Percentiles rank a stretch among this genome's conserved stretches.
Conservation (phyloP, 352 stramenopile species). For the Phytopythium litorale region DNA sequence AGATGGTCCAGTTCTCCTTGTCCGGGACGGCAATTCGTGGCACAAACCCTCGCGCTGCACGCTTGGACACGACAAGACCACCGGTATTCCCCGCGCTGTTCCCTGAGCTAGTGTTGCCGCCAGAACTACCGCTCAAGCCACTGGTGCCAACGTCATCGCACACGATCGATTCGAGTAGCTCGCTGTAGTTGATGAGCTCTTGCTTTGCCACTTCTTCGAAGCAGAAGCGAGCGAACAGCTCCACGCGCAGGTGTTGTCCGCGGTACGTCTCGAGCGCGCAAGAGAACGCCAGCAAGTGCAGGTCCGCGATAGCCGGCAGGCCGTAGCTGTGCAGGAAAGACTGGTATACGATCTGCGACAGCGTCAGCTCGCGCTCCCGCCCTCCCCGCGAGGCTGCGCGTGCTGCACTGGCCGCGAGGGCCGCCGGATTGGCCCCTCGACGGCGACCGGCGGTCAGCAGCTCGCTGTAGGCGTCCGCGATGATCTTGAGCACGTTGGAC, state of each 20-base stretch:
- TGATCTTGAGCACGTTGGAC: slow-evolving; percentile 55
- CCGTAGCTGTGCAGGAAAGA: slow-evolving; percentile 82
- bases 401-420: background rate
- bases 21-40: slow-evolving; percentile 57
- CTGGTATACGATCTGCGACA: slow-evolving; percentile 78
- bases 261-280: slow-evolving; percentile 69
- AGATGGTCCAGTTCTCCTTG: slow-evolving; percentile 63
- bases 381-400: slow-evolving; percentile 19
- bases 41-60: slow-evolving; percentile 30
- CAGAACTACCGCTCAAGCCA: background rate
- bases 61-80: slow-evolving; percentile 24
- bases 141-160: slow-evolving; percentile 33
- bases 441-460: slow-evolving; percentile 54
- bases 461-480: slow-evolving; percentile 71
- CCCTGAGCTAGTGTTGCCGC: background rate
- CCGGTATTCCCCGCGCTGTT: background rate
- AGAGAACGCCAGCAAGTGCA: slow-evolving; percentile 73
- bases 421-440: slow-evolving; percentile 18
- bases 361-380: slow-evolving; percentile 29
- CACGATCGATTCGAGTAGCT: slow-evolving; percentile 78
- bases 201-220: slow-evolving; percentile 62
- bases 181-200: slow-evolving; percentile 57
- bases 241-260: slow-evolving; percentile 59
- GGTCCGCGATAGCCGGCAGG: slow-evolving; percentile 69
- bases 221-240: slow-evolving; percentile 72